phyloP scores from a whole-genome alignment of 148 eudicot species.

The Fagopyrum homotropicum region DNA sequence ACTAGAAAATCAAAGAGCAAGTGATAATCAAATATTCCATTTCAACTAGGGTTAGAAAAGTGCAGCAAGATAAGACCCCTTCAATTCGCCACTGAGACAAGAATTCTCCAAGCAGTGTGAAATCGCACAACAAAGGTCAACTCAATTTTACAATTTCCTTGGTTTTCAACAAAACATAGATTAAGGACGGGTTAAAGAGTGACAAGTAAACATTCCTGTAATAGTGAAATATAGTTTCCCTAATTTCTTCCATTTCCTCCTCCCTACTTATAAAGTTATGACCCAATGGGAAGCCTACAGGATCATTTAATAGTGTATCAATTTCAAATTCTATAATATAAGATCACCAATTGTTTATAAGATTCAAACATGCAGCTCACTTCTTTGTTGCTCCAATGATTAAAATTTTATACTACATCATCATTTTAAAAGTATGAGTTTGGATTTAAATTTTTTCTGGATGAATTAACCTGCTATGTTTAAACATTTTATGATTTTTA shows the following conservation, averaged over 20 bases:
- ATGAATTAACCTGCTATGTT: too few relatives aligned
- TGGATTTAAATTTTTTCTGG: too few relatives aligned
- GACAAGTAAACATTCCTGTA: not conserved
- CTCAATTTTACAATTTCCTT: not conserved
- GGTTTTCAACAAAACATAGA: not conserved
- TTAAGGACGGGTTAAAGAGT: not conserved
- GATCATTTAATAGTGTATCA: not conserved
- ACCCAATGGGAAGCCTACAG: not conserved
- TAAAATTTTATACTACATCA: too few relatives aligned
- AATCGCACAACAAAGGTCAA: not conserved
- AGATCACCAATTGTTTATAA: not conserved
- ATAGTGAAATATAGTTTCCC: not conserved
- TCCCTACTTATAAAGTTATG: not conserved
- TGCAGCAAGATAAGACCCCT: not conserved
- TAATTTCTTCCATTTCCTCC: not conserved
- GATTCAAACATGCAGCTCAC: too few relatives aligned
- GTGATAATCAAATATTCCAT: slow-evolving; percentile 8
- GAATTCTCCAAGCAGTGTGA: not conserved
- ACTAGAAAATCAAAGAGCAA: slow-evolving; percentile 17
- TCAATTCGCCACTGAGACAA: not conserved
- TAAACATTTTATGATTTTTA: too few relatives aligned
- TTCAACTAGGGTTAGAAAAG: not conserved
- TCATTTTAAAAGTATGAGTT: too few relatives aligned
- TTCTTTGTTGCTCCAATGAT: too few relatives aligned
- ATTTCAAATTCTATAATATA: not conserved